Percentiles rank a stretch among this genome's conserved stretches.
These are phyloP conservation scores for Trichoderma hamatum DNA, from an alignment of 2,329 filamentous ascomycete genomes.

Conservation along the genomic window DNA sequence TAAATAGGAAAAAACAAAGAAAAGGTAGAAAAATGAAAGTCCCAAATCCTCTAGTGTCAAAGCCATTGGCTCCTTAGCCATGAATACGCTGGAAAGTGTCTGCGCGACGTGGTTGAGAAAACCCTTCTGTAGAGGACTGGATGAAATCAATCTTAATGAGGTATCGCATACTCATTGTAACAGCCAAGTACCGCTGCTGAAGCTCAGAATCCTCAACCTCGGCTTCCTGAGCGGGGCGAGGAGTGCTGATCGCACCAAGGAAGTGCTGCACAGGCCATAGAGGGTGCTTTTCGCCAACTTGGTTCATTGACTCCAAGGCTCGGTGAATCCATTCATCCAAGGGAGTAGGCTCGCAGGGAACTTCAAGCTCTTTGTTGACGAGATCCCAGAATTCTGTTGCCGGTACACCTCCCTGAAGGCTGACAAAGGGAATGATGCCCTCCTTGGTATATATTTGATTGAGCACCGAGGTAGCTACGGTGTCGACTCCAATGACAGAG, in stretches of 20 bases:
- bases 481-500: constrained; percentile 27
- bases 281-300: constrained; percentile 31
- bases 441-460: constrained; percentile 18
- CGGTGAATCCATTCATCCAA: constrained; percentile 30
- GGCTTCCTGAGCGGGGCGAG: not conserved
- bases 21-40: not conserved
- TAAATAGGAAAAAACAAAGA: not conserved
- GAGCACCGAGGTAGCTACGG: constrained; percentile 29
- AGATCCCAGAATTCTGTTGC: constrained; percentile 32
- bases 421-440: constrained; percentile 21
- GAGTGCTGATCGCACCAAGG: constrained; percentile 23
- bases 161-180: constrained; percentile 24
- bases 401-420: constrained; percentile 28
- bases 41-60: not conserved
- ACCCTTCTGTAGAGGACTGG: constrained; percentile 15
- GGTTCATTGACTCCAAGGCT: constrained; percentile 26
- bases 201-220: not conserved
- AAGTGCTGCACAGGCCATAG: constrained; percentile 36
- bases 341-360: constrained; percentile 24
- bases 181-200: constrained; percentile 13
- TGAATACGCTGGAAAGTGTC: constrained; percentile 21
- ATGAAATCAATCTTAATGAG: constrained; percentile 21
- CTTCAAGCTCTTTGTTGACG: constrained; percentile 28
- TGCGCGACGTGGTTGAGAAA: constrained; percentile 20
- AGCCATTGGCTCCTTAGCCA: not conserved